These are phyloP conservation scores for Pichia scutulata DNA, from an alignment of 805 yeast species.

Conservation along the genomic window DNA sequence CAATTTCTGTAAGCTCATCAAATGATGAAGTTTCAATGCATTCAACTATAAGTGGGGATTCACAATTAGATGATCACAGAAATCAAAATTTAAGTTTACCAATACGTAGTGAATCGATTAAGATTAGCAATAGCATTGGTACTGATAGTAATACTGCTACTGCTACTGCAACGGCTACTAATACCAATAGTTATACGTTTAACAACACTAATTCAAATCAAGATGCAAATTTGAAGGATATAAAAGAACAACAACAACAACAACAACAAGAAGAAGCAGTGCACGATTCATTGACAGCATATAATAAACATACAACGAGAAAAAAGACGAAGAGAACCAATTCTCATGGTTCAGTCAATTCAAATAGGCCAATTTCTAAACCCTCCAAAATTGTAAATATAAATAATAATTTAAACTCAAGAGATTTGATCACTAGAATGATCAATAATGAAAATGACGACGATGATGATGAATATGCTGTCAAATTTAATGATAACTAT, in stretches of 20 bases:
- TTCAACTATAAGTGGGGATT: constrained; percentile 30
- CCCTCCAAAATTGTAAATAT: constrained; percentile 5
- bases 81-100: constrained; percentile 29
- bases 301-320: not conserved
- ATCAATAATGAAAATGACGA: constrained; percentile 17
- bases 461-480: constrained; percentile 23
- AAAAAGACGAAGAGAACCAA: not conserved
- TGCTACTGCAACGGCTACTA: too few species aligned
- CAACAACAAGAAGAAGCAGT: not conserved
- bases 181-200: not conserved
- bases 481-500: constrained; percentile 19
- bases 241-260: not conserved
- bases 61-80: constrained; percentile 30
- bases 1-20: constrained; percentile 24
- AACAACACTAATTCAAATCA: not conserved
- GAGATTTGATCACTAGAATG: constrained; percentile 25
- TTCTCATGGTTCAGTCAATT: constrained; percentile 3
- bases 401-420: constrained; percentile 16
- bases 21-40: constrained; percentile 26
- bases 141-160: not conserved
- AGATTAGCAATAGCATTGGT: too few species aligned
- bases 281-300: not conserved
- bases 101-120: constrained; percentile 23
- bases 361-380: not conserved
- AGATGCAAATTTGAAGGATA: not conserved